These are phyloP conservation scores for Chrysoporthe austroafricana DNA, from an alignment of 2,329 filamentous ascomycete species.

Conservation along the genomic window DNA sequence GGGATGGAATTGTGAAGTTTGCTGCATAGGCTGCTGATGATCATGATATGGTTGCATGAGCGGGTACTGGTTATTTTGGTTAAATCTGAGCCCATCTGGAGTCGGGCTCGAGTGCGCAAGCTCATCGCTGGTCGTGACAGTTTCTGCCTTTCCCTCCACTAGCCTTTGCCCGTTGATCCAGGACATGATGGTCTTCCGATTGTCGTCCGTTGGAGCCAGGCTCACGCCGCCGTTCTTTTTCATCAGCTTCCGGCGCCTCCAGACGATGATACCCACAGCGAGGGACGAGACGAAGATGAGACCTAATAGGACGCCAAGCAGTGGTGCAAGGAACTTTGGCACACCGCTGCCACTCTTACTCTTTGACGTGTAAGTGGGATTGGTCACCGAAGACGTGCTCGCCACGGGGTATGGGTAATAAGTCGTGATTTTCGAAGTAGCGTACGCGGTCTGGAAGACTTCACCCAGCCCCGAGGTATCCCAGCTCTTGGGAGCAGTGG, in stretches of 20 bases:
- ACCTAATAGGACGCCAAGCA: slow-evolving; percentile 65
- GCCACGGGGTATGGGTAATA: slow-evolving; percentile 63
- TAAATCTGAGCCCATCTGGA: not conserved
- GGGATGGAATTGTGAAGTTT: slow-evolving; percentile 23
- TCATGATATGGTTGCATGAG: slow-evolving; percentile 37
- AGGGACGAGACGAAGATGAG: slow-evolving; percentile 58
- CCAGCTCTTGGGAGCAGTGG: slow-evolving; percentile 63
- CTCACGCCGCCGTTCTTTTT: slow-evolving; percentile 41
- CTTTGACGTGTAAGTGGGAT: slow-evolving; percentile 14
- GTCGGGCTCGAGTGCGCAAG: slow-evolving; percentile 36
- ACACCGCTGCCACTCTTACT: slow-evolving; percentile 42
- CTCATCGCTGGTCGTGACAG: slow-evolving; percentile 52
- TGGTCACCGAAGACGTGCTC: slow-evolving; percentile 36
- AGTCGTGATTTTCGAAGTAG: slow-evolving; percentile 57
- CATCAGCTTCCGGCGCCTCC: slow-evolving; percentile 52
- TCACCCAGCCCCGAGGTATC: slow-evolving; percentile 49
- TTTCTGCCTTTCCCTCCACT: slow-evolving; percentile 47
- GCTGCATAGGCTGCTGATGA: slow-evolving; percentile 12
- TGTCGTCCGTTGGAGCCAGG: slow-evolving; percentile 50
- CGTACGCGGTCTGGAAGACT: slow-evolving; percentile 61
- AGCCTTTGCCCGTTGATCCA: slow-evolving; percentile 55
- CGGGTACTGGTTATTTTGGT: not conserved
- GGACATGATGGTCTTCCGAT: slow-evolving; percentile 50
- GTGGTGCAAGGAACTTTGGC: slow-evolving; percentile 62
- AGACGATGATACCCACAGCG: slow-evolving; percentile 56